These are phyloP conservation scores for Eucalyptus dawsonii DNA, from an alignment of 345 rosid species.

Conservation along the genomic window DNA sequence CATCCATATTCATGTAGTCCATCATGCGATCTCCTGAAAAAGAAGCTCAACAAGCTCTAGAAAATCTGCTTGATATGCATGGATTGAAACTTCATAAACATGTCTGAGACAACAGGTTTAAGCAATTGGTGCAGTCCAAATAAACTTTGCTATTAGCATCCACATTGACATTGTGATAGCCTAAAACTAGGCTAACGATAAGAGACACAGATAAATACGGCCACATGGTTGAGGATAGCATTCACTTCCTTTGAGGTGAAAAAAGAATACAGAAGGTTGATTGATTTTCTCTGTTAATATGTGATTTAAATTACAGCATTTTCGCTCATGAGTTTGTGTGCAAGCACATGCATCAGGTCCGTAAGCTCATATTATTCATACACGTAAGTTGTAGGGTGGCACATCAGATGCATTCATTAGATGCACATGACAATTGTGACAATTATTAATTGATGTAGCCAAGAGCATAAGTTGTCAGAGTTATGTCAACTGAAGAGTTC, in stretches of 20 bases:
- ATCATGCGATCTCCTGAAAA: constrained; percentile 79
- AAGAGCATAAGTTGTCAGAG: background rate
- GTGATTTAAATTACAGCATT: background rate
- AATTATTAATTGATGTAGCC: background rate
- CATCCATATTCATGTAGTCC: constrained; percentile 97
- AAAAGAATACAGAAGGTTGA: background rate
- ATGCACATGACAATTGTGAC: background rate
- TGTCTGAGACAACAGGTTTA: background rate
- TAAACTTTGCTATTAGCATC: background rate
- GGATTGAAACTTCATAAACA: background rate
- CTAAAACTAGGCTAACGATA: background rate
- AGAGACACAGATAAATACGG: background rate
- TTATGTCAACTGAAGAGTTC: background rate
- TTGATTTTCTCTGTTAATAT: background rate
- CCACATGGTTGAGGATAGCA: background rate
- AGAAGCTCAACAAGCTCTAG: background rate
- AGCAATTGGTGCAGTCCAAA: background rate
- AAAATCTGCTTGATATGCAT: background rate
- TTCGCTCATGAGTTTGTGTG: background rate
- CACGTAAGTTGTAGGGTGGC: background rate
- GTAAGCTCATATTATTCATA: background rate
- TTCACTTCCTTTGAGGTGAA: background rate
- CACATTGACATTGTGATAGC: background rate
- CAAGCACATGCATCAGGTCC: background rate
- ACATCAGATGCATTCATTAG: background rate